Percentiles rank a stretch among this genome's conserved stretches.
phyloP scores from a whole-genome alignment of 805 yeast species.

The Kuraishia floccosa region DNA sequence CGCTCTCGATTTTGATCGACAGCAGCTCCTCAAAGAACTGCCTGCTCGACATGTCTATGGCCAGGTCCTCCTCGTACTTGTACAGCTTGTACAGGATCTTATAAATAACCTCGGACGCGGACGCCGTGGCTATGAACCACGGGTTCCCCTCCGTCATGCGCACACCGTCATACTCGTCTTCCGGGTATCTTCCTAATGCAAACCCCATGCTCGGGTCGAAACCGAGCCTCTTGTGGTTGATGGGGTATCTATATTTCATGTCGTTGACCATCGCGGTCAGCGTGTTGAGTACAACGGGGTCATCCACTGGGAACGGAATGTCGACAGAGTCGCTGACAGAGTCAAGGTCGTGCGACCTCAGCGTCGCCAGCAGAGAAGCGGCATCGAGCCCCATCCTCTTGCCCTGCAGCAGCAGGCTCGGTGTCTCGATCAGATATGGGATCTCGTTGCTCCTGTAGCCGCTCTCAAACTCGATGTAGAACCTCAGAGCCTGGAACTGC shows the following conservation, averaged over 20 bases:
- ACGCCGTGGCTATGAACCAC: conserved; percentile 76
- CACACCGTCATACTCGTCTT: conserved; percentile 76
- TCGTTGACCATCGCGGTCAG: conserved; percentile 48
- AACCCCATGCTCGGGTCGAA: conserved; percentile 36
- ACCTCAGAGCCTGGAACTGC: conserved; percentile 22
- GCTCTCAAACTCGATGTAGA: conserved; percentile 25
- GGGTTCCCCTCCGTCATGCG: conserved; percentile 77
- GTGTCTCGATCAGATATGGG: conserved; percentile 64
- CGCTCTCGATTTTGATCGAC: conserved; percentile 9
- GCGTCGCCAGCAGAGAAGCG: conserved; percentile 47
- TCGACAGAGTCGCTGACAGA: conserved; percentile 18
- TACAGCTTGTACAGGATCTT: conserved; percentile 37
- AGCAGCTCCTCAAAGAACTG: conserved; percentile 11
- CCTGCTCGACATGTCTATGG: conserved; percentile 14
- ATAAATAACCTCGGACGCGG: conserved; percentile 55
- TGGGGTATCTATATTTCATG: conserved; percentile 69
- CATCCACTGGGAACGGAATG: conserved; percentile 55
- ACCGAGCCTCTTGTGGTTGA: conserved; percentile 38
- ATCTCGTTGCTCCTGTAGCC: conserved; percentile 27
- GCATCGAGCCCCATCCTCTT: conserved; percentile 67
- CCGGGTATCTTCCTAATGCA: conserved; percentile 88
- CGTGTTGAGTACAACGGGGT: conserved; percentile 49
- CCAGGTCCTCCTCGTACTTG: conserved; percentile 27
- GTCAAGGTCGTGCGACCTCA: conserved; percentile 33
- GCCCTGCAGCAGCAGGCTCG: conserved; percentile 25